These are phyloP conservation scores for Glebionis coronaria DNA, from an alignment of 129 eudicot species.

Conservation along the genomic window DNA sequence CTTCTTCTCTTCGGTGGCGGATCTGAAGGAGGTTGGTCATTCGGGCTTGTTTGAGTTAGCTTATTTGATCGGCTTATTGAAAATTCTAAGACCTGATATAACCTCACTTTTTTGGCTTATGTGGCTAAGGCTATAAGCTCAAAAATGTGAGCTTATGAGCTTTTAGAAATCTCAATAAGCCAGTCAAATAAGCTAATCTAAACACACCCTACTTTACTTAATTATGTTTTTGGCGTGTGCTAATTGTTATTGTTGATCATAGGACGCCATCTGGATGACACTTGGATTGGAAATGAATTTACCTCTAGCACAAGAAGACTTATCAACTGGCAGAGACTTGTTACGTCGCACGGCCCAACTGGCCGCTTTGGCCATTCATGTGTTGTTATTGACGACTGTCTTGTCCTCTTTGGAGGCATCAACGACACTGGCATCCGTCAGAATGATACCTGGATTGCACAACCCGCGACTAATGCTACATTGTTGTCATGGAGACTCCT, in stretches of 20 bases:
- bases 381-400: constrained; percentile 53
- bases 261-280: constrained; percentile 97
- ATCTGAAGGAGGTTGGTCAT: constrained; percentile 81
- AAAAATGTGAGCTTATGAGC: too few species aligned
- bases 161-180: too few species aligned
- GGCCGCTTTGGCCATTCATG: constrained; percentile 97
- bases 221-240: neutral
- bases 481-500: constrained; percentile 78
- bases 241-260: neutral
- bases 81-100: too few species aligned
- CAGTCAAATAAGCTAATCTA: too few species aligned
- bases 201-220: neutral
- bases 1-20: constrained; percentile 95
- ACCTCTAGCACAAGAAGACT: constrained; percentile 27
- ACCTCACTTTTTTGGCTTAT: neutral
- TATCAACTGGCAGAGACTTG: constrained; percentile 59
- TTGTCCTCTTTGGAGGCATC: constrained; percentile 93
- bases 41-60: too few species aligned
- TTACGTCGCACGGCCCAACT: constrained; percentile 57
- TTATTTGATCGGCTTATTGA: too few species aligned
- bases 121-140: too few species aligned
- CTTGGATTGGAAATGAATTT: constrained; percentile 73
- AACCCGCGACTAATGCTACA: constrained; percentile 21
- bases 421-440: constrained; percentile 88
- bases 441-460: constrained; percentile 90